Base-by-base conservation (phyloP, 164 flowering plant genomes). In the Annona squamosa region DNA sequence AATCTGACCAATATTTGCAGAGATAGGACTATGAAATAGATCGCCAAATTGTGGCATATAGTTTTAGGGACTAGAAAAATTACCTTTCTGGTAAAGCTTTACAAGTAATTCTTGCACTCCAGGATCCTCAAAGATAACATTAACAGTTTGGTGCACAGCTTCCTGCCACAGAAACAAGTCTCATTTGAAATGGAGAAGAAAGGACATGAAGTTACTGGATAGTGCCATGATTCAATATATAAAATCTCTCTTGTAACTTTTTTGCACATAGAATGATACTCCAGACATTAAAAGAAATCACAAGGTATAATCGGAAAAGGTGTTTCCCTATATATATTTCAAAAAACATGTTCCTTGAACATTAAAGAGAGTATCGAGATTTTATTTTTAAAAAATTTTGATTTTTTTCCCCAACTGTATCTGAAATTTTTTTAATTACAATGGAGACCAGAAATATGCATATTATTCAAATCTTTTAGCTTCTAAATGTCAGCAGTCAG, bases 101-200 rank as follows among this genome's bases (percentile, higher is more conserved):
- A 88, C 93, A 67, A 96, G 87, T 69, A 96, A 84, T 73, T 91
- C 97, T 77, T 91, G 90, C 75, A 93, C 99, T 68, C 98, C 98
- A 52, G 99, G 98, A 72, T 96, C 99, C 81, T 93, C 99, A 87
- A 96, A 93, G 57, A 96, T 93, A 63, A 96, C 93, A 77, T 80
- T 80, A 57, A 96, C 97, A 76, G 97, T 96, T 85, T 80, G 90
- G 79, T 83, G 93, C 57, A 96, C 95, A 75, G 97, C 93, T 85
- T 93, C 98, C 99, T 96, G 76, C 48, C 70, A 85, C 10, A 52
- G 13, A 52, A 52, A 52, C 59, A 52, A 52, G 57, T 48, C 1
- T 48, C 57, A 48, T 48, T 5, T 52, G 59, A 52, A 52, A 52
- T 26, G 37, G 37, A 26, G 37, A 26, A 26, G 37, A 26, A 26